phyloP scores from a whole-genome alignment of 1,284 basidiomycete genomes.

The Agaricales sp. region DNA sequence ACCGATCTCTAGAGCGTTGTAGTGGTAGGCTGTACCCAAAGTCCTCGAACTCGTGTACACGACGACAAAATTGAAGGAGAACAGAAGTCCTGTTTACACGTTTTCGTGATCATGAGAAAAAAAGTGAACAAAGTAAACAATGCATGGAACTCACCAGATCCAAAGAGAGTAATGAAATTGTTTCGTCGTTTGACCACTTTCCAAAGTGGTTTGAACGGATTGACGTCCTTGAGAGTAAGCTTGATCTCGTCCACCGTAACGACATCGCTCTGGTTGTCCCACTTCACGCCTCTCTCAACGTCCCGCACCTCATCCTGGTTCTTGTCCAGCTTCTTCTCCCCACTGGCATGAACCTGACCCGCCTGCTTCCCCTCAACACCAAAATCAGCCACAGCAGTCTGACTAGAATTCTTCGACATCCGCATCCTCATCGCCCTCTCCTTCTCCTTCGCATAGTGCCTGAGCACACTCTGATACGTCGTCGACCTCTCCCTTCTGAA shows the following conservation, averaged over 20 bases:
- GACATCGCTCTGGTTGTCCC: slow-evolving; percentile 8
- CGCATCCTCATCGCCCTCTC: slow-evolving; percentile 10
- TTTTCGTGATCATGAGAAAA: too few relatives aligned
- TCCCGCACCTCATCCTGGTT: slow-evolving; percentile 6
- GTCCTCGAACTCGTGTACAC: slow-evolving; percentile 68
- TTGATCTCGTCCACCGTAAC: slow-evolving; percentile 28
- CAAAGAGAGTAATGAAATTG: slow-evolving; percentile 56
- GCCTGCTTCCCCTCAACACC: neutral
- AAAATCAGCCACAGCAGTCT: neutral
- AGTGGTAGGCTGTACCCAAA: slow-evolving; percentile 52
- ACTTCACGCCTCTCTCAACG: slow-evolving; percentile 12
- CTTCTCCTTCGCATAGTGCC: slow-evolving; percentile 18
- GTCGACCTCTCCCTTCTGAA: slow-evolving; percentile 74
- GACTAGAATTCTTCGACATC: slow-evolving; percentile 10
- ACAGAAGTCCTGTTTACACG: slow-evolving; percentile 50
- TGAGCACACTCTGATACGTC: slow-evolving; percentile 59
- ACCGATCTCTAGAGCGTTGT: slow-evolving; percentile 63
- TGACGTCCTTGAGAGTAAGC: slow-evolving; percentile 60
- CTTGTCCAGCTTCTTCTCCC: neutral
- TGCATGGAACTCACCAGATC: slow-evolving; percentile 56
- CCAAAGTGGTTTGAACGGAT: slow-evolving; percentile 55
- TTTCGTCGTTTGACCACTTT: slow-evolving; percentile 50
- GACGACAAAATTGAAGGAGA: slow-evolving; percentile 61
- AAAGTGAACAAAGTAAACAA: too few relatives aligned
- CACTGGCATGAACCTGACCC: neutral